Evolutionary conservation across 2,329 filamentous ascomycete genomes (phyloP).

Genomic region (Akanthomyces uredinophilus): DNA sequence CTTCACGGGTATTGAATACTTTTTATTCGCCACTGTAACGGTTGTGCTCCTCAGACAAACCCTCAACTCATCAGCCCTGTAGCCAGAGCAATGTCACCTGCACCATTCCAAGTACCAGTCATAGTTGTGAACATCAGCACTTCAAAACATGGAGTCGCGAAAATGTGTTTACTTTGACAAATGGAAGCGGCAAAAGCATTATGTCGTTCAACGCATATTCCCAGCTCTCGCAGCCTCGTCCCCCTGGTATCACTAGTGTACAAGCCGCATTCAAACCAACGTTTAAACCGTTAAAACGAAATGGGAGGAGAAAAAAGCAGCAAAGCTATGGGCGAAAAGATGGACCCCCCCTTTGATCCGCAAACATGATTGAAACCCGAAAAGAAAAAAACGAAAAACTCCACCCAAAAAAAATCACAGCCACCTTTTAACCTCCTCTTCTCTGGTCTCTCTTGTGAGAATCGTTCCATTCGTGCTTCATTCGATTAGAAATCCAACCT

Average conservation of each 20-base stretch:
- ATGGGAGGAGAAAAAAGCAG: background rate
- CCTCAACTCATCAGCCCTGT: no score
- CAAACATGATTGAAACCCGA: background rate
- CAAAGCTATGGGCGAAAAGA: background rate
- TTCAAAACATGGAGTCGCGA: background rate
- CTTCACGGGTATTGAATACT: no score
- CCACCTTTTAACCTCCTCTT: background rate
- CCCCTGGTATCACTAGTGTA: constrained; percentile 9
- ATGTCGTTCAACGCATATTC: background rate
- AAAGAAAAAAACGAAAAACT: background rate
- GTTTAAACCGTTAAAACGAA: background rate
- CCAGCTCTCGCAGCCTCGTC: background rate
- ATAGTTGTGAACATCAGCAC: background rate
- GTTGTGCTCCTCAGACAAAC: no score
- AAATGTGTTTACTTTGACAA: background rate
- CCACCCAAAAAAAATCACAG: background rate
- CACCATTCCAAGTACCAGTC: no score
- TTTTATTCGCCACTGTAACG: no score
- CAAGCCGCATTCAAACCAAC: background rate
- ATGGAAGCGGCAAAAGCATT: background rate
- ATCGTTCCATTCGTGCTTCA: background rate
- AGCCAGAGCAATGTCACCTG: no score
- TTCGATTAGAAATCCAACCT: background rate
- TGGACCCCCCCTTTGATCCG: background rate
- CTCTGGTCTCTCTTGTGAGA: background rate